These are phyloP conservation scores for Hyaloscypha hepaticicola DNA, from an alignment of 495 filamentous ascomycete species.

Conservation along the genomic window DNA sequence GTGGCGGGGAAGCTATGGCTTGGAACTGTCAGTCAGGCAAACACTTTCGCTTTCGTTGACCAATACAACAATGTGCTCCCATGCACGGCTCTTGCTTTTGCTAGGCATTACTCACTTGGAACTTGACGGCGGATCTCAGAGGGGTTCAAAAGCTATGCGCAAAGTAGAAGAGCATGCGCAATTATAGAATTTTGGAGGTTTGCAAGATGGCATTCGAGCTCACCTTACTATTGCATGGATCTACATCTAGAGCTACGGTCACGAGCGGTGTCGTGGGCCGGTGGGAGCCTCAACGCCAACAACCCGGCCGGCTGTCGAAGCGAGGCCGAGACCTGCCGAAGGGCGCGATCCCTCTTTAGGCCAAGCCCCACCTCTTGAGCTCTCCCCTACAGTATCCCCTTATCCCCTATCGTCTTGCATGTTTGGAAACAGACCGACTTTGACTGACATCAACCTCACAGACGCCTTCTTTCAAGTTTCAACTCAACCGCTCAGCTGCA, in stretches of 20 bases:
- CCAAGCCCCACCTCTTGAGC: neutral
- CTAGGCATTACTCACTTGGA: neutral
- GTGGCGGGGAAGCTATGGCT: conserved; percentile 7
- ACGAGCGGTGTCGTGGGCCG: conserved; percentile 10
- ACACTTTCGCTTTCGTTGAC: conserved; percentile 10
- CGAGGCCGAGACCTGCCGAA: neutral
- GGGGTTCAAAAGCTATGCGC: neutral
- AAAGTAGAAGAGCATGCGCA: neutral
- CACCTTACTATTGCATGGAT: neutral
- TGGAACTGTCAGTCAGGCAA: conserved; percentile 22
- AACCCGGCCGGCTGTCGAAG: neutral
- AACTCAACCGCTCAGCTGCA: neutral
- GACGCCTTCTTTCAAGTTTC: neutral
- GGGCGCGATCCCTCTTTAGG: neutral
- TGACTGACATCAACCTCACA: neutral
- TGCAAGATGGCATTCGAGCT: neutral
- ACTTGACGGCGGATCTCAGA: neutral
- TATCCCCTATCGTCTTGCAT: conserved; percentile 15
- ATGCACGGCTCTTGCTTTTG: neutral
- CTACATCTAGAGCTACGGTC: neutral
- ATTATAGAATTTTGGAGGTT: neutral
- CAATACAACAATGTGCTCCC: conserved; percentile 3
- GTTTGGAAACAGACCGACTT: conserved; percentile 8
- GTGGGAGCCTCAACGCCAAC: conserved; percentile 7
- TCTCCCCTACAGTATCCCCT: neutral